Base-by-base conservation (phyloP, 345 rosid species). In the Gossypium australe region DNA sequence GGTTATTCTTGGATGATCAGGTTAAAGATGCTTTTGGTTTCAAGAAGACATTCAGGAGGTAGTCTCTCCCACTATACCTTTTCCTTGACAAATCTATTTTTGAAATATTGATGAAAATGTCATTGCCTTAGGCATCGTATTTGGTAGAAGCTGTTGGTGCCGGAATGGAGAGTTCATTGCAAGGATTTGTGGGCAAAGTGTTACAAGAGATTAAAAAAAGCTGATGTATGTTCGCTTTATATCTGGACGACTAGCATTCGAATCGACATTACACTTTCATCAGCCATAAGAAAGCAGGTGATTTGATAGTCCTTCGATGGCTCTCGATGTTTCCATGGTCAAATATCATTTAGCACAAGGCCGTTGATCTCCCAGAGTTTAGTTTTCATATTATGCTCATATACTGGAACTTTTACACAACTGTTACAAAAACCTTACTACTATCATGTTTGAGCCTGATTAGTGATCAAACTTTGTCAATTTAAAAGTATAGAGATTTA, bases 21-120 rank as follows among this genome's bases (percentile, higher is more conserved):
- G 93, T 93, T 61, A 91, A 85, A 84, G 99, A 94, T 83, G 94
- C 95, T 18, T 94, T 89, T 78, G 94, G 93, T 85, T 78, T 90
- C 45, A 94, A 87, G 87, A 94, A 94, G 75, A 81, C 90, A 56
- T 73, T 94, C 94, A 84, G 80, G 99, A 94, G 97, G 99, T 94
- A 85, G 6, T 52, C 49, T 66, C 45, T 14, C 59, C 71, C 47
- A 52, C 41, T 43, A 7, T 65, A 67, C 24, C 56, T n/a, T 69
- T 22, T 66, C 48, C 25, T 27, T 17, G 20, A 10, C 27, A 22
- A 57, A 7, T 65, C 17, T 11, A 0, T 17, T 59, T 18, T 0
- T 0, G 22, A 14, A 9, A 24, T 51, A 41, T 14, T 75, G 38
- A 79, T 25, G 44, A 68, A 34, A 52, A 47, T 75, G 20, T 56